These are phyloP conservation scores for Pseudogymnoascus sp. DNA, from an alignment of 2,329 filamentous ascomycete genomes.

Conservation along the genomic window DNA sequence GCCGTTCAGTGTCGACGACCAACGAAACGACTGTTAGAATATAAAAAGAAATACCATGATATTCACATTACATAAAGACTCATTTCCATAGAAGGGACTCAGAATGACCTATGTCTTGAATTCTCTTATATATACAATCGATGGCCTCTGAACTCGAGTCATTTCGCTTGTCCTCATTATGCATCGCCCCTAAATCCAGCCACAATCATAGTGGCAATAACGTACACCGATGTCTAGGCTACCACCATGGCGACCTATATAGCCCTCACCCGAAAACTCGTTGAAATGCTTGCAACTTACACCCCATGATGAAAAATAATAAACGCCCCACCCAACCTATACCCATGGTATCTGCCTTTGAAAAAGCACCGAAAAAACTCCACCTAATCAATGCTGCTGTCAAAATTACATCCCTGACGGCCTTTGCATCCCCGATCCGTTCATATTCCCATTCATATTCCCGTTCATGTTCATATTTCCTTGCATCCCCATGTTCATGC, in stretches of 20 bases:
- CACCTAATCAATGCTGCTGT: neutral
- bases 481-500: slow-evolving; percentile 23
- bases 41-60: slow-evolving; percentile 7
- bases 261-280: neutral
- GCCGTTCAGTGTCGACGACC: neutral
- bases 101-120: neutral
- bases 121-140: slow-evolving; percentile 3
- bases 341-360: slow-evolving; percentile 7
- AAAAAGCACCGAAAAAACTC: slow-evolving; percentile 1
- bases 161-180: slow-evolving; percentile 8
- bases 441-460: slow-evolving; percentile 10
- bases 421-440: slow-evolving; percentile 12
- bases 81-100: neutral
- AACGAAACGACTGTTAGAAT: slow-evolving; percentile 4
- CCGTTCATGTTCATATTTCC: slow-evolving; percentile 10
- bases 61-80: neutral
- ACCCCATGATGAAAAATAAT: neutral
- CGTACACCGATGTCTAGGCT: neutral
- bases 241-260: neutral
- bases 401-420: slow-evolving; percentile 13
- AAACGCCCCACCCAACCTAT: neutral
- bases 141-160: neutral
- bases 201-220: neutral
- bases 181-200: neutral
- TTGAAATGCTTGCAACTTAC: slow-evolving; percentile 1